These are phyloP conservation scores for Colletotrichum chrysophilum DNA, from an alignment of 2,329 filamentous ascomycete genomes.

Conservation along the genomic window DNA sequence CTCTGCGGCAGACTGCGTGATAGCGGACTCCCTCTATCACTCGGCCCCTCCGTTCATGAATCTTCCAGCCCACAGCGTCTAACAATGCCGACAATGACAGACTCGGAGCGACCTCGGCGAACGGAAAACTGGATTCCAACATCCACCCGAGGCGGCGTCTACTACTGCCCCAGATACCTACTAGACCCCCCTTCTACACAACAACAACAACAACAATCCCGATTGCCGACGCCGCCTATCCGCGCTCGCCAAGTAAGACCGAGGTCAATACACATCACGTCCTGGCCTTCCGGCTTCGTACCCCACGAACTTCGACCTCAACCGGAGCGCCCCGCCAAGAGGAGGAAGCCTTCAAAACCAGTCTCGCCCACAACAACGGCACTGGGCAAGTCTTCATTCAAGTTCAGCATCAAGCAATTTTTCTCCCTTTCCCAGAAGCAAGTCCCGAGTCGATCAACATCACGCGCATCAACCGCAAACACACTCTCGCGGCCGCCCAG, in stretches of 20 bases:
- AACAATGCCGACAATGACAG: constrained; percentile 23
- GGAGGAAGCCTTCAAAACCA: constrained; percentile 27
- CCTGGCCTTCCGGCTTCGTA: constrained; percentile 47
- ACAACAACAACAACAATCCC: not conserved
- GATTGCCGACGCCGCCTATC: constrained; percentile 42
- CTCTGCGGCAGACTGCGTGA: not conserved
- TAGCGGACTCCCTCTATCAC: constrained; percentile 2
- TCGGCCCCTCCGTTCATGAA: constrained; percentile 10
- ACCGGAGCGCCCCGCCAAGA: constrained; percentile 40
- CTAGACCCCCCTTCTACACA: constrained; percentile 18
- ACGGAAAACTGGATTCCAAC: constrained; percentile 23
- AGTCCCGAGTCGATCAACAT: constrained; percentile 9
- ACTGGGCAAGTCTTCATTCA: constrained; percentile 20
- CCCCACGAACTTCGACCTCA: constrained; percentile 47
- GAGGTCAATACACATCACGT: constrained; percentile 47
- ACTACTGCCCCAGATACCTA: constrained; percentile 29
- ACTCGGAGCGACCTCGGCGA: constrained; percentile 19
- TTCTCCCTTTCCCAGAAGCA: constrained; percentile 18
- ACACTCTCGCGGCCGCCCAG: constrained; percentile 16
- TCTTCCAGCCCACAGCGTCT: constrained; percentile 8
- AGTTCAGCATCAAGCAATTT: constrained; percentile 18
- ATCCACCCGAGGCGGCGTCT: constrained; percentile 28
- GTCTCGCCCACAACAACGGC: constrained; percentile 7
- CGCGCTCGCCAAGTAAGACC: constrained; percentile 42
- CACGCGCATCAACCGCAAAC: constrained; percentile 1